A percentile compares a stretch with the other conserved stretches of the same genome.
These are phyloP conservation scores for Allomyces javanicus DNA, from an alignment of 192 early-diverging fungal genomes.

Conservation along the genomic window DNA sequence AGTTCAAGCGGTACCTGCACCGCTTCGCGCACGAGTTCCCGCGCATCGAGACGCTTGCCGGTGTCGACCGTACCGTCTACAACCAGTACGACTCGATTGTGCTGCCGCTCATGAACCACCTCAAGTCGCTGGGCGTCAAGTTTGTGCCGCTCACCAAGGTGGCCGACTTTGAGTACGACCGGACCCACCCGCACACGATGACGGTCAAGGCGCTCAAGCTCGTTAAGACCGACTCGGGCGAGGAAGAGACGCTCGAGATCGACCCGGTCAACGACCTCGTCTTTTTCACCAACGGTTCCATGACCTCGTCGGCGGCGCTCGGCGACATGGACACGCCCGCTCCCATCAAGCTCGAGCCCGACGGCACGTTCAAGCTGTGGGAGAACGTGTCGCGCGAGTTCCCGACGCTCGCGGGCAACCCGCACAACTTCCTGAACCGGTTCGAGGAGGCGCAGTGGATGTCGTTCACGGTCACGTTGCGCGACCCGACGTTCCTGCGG, in stretches of 20 bases:
- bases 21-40: constrained; percentile 16
- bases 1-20: constrained; percentile 12
- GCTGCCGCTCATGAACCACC: constrained; percentile 6
- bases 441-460: constrained; percentile 4
- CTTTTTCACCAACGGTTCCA: constrained; percentile 9
- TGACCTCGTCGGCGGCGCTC: constrained; percentile 11
- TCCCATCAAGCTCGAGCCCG: not conserved
- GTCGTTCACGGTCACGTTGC: constrained; percentile 10
- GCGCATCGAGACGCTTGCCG: constrained; percentile 10
- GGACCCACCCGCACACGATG: not conserved
- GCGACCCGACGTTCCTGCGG: constrained; percentile 7
- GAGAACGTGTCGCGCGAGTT: constrained; percentile 12
- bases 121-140: constrained; percentile 6
- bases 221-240: not conserved
- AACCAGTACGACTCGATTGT: constrained; percentile 18
- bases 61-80: constrained; percentile 11
- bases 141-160: constrained; percentile 9
- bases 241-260: constrained; percentile 3
- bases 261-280: constrained; percentile 8
- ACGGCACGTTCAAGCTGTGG: constrained; percentile 13
- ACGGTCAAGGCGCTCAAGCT: constrained; percentile 1
- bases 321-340: constrained; percentile 5
- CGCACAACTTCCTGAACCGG: constrained; percentile 7
- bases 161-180: constrained; percentile 7
- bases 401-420: constrained; percentile 10